Evolutionary conservation across 176 grass and related monocot genomes (phyloP), one percentile per base, ranked within the genome.

Genomic region (Areca catechu): DNA sequence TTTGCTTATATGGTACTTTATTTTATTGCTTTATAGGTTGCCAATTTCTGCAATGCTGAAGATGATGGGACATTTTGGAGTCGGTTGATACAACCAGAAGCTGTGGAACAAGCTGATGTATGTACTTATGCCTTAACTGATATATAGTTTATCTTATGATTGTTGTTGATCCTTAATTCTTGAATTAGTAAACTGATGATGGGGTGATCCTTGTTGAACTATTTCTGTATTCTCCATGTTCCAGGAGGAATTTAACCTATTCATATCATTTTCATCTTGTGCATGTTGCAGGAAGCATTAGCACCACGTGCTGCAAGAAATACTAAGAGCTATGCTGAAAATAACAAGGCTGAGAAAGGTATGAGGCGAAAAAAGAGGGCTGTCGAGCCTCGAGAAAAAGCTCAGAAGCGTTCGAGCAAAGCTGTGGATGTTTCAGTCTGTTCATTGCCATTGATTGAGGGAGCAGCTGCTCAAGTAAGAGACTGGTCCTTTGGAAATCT

Each of bases 51-150:
- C n/a, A 98, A 75, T 66, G 93, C 87, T 53, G 93, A 98, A 71
- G 93, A 98, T 78, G 93, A 98, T 60, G 29, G 77, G 16, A 83
- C 93, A 69, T 98, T 98, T 75, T 98, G 93, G 93, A 98, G 93
- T 53, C 85, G 93, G 30, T 68, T 98, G 65, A 98, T 98, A 79
- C 93, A 98, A 61, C 69, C 93, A 60, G 93, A 87, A 78, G 59
- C 84, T 65, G 70, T 55, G 73, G 93, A 98, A 74, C 68, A 77
- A 48, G 66, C 72, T 85, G 77, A 98, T 83, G 93, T 98, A 89
- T 68, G 65, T 43, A 62, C 59, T 79, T 24, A 22, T 50, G 19
- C 5, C 24, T 48, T 27, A 12, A 12, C 34, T 43, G 34, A 43
- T 43, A 12, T 43, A 5, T 43, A 14, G 2, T 43, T 7, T 43